These are phyloP conservation scores for Myriosclerotinia curreyana DNA, from an alignment of 2,329 filamentous ascomycete genomes.

Conservation along the genomic window DNA sequence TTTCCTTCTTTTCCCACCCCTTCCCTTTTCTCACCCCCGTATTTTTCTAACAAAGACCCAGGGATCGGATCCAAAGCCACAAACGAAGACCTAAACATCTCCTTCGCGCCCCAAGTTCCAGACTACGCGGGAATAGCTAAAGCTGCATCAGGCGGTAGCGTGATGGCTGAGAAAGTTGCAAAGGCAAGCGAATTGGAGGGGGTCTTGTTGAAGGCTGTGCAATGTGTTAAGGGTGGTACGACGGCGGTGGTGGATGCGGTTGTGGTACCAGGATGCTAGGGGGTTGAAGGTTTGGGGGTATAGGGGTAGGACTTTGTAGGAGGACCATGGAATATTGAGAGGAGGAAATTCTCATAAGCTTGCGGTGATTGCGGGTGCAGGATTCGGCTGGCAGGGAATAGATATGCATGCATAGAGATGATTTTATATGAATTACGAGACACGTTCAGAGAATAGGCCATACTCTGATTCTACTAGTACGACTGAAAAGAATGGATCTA, in stretches of 20 bases:
- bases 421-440: too few species aligned
- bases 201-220: slow-evolving; percentile 55
- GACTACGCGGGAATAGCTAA: slow-evolving; percentile 67
- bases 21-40: too few species aligned
- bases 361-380: background rate
- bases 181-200: slow-evolving; percentile 54
- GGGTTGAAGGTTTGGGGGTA: too few species aligned
- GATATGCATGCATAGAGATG: background rate
- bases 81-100: slow-evolving; percentile 65
- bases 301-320: background rate
- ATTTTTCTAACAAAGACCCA: background rate
- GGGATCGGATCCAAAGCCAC: slow-evolving; percentile 59
- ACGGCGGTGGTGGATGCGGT: slow-evolving; percentile 58
- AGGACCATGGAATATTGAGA: too few species aligned
- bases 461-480: too few species aligned
- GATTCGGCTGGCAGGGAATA: background rate
- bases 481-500: too few species aligned
- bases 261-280: slow-evolving; percentile 35
- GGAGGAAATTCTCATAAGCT: background rate
- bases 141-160: slow-evolving; percentile 59
- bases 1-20: background rate
- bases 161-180: slow-evolving; percentile 59
- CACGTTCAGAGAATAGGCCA: too few species aligned
- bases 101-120: slow-evolving; percentile 57
- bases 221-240: slow-evolving; percentile 53